Evolutionary conservation across 2,329 filamentous ascomycete genomes (phyloP), one percentile per base, ranked within the genome.

Genomic region (Acarospora socialis): DNA sequence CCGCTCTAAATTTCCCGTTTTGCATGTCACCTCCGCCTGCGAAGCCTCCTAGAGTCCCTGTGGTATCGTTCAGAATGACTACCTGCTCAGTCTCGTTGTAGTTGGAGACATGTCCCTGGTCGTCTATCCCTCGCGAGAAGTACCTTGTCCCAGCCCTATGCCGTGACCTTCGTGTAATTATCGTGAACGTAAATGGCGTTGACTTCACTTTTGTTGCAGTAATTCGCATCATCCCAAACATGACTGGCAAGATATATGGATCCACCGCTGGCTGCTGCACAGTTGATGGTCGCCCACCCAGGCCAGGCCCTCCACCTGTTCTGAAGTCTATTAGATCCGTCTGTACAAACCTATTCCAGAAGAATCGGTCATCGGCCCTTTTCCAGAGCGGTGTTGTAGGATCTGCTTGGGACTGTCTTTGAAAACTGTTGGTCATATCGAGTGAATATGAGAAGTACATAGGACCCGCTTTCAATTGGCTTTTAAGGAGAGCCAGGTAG

Each of bases 391-490:
- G 86, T 34, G 68, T 63, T 10, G 70, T 69, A 34, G 63, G 60
- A 52, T 92, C 74, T 42, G 73, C 65, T 44, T 86, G 74, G 3
- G 86, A 76, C 54, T 95, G 90, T 42, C 90, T 76, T 60, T 98
- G 90, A 62, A 95, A 93, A 52, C 74, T 86, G 64, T 92, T 98
- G 46, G 90, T 98, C 42, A 98, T 70, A 57, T 98, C 90, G 54
- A 92, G 73, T 6, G 86, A 87, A 63, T 98, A 98, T 35, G 90
- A 95, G 51, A 94, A 98, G 68, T 92, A 95, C 77, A 95, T 84
- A 6, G 87, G 83, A 0, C 81, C 81, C 8, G 72, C 76, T 53
- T 80, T 79, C 46, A 98, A 69, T 40, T 90, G 75, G 28, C 69
- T 73, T 56, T 84, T 84, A 45, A 98, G 70, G 33, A 95, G 67